A percentile compares a stretch with the other conserved stretches of the same genome.
These are phyloP conservation scores for Neurospora cerealis DNA, from an alignment of 495 filamentous ascomycete species.

Conservation along the genomic window DNA sequence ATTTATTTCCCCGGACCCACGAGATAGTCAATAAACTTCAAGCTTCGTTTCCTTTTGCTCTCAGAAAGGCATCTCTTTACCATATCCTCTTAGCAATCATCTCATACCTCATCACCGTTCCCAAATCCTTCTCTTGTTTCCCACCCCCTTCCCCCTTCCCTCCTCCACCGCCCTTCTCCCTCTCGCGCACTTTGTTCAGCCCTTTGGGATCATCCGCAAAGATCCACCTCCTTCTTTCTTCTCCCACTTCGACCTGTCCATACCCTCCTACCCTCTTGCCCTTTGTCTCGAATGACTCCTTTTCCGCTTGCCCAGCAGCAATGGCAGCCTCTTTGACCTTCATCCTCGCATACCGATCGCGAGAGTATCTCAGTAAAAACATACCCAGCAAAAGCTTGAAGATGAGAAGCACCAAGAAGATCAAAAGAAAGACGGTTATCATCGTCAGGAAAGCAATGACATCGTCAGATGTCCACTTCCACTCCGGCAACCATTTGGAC, in stretches of 20 bases:
- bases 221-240: constrained; percentile 77
- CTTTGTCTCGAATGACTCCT: constrained; percentile 52
- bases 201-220: constrained; percentile 77
- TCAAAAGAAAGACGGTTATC: constrained; percentile 66
- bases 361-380: constrained; percentile 61
- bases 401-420: constrained; percentile 68
- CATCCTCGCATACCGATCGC: constrained; percentile 70
- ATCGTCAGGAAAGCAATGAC: constrained; percentile 60
- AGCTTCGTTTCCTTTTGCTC: neutral
- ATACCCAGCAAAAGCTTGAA: constrained; percentile 81
- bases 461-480: constrained; percentile 46
- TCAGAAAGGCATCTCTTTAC: constrained; percentile 25
- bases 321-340: constrained; percentile 54
- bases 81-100: constrained; percentile 93
- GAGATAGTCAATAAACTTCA: no score
- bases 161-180: constrained; percentile 64
- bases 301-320: constrained; percentile 33
- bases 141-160: constrained; percentile 75
- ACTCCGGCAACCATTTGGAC: constrained; percentile 12
- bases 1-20: neutral
- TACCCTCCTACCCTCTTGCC: constrained; percentile 69
- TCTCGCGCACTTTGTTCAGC: constrained; percentile 54
- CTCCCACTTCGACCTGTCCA: constrained; percentile 78
- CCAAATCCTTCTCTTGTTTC: constrained; percentile 57
- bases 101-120: constrained; percentile 20